Percentiles rank a stretch among this genome's conserved stretches.
Conservation (phyloP, 163 green algal genomes). For the Picocystis sp. region DNA sequence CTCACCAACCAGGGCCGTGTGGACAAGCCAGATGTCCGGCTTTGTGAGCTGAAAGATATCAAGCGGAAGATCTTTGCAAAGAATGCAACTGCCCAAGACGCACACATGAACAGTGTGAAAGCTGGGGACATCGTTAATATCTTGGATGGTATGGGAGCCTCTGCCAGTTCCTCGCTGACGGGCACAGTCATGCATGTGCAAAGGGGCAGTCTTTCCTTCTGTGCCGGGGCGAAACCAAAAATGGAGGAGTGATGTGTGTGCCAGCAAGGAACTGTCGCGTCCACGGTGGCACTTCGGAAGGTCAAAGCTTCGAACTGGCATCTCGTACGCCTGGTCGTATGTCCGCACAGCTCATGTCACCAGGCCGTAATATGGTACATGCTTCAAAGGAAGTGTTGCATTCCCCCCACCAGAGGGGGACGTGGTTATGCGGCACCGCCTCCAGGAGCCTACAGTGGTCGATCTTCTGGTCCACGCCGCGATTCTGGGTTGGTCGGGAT, state of each 20-base stretch:
- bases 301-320: too few species aligned
- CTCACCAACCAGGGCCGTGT: slow-evolving; percentile 49
- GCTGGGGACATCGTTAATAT: slow-evolving; percentile 35
- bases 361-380: too few species aligned
- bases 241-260: slow-evolving; percentile 52
- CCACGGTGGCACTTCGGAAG: slow-evolving; percentile 11
- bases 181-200: slow-evolving; percentile 75
- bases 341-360: too few species aligned
- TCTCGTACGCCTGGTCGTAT: too few species aligned
- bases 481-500: slow-evolving; percentile 38
- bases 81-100: slow-evolving; percentile 3
- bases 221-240: slow-evolving; percentile 27
- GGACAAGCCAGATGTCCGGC: slow-evolving; percentile 51
- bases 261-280: slow-evolving; percentile 31
- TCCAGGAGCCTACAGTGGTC: too few species aligned
- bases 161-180: slow-evolving; percentile 8
- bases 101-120: slow-evolving; percentile 15
- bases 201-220: slow-evolving; percentile 64
- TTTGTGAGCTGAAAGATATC: slow-evolving; percentile 61
- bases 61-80: slow-evolving; percentile 26
- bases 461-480: slow-evolving; percentile 6
- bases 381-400: too few species aligned
- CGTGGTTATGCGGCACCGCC: too few species aligned
- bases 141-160: slow-evolving; percentile 13
- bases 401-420: too few species aligned